A percentile compares a stretch with the other conserved stretches of the same genome.
phyloP scores from a whole-genome alignment of 1,139 yeast species.

The Blastobotrys buckinghamii region DNA sequence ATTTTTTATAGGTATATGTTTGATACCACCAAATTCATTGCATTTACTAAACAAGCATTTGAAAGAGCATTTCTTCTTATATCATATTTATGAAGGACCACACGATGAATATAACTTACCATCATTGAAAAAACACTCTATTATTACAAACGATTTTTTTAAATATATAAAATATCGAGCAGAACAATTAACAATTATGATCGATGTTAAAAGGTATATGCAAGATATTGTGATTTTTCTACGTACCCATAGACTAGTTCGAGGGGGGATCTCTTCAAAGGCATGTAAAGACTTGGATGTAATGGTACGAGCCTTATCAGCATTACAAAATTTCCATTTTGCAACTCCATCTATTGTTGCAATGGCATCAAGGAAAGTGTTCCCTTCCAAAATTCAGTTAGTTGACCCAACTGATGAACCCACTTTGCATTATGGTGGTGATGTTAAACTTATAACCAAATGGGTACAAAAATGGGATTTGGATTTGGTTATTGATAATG shows the following conservation, averaged over 20 bases:
- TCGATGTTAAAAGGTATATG: conserved; percentile 48
- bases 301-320: conserved; percentile 39
- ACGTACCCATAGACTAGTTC: conserved; percentile 47
- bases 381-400: conserved; percentile 42
- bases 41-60: conserved; percentile 5
- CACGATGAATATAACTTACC: background rate
- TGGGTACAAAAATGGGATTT: conserved; percentile 42
- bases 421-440: conserved; percentile 49
- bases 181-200: conserved; percentile 32
- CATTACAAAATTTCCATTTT: conserved; percentile 36
- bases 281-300: conserved; percentile 39
- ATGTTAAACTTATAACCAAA: conserved; percentile 36
- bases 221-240: conserved; percentile 47
- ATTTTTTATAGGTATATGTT: conserved; percentile 13
- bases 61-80: conserved; percentile 9
- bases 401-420: conserved; percentile 43
- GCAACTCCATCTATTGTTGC: conserved; percentile 49
- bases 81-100: conserved; percentile 6
- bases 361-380: conserved; percentile 41
- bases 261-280: conserved; percentile 45
- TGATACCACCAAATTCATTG: conserved; percentile 5
- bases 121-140: background rate
- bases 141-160: conserved; percentile 8
- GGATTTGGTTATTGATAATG: conserved; percentile 44
- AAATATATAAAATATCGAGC: conserved; percentile 1